These are phyloP conservation scores for Trichomonascaceae sp. DNA, from an alignment of 1,139 yeast species.

Conservation along the genomic window DNA sequence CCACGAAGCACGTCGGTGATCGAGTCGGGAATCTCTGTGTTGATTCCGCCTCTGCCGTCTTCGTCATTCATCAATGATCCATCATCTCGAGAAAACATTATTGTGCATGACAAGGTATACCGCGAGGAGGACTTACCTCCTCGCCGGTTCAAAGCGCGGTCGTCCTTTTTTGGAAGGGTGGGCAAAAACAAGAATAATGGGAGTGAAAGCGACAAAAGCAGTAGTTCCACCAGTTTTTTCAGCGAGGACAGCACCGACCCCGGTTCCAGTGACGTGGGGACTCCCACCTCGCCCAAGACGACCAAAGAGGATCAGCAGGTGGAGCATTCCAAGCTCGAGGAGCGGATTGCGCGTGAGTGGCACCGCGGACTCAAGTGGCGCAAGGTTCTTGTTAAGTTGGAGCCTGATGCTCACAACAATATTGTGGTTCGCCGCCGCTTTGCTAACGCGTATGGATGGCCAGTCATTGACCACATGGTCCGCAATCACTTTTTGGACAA, in stretches of 20 bases:
- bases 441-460: conserved; percentile 96
- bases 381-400: conserved; percentile 71
- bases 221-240: conserved; percentile 1
- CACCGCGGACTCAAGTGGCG: conserved; percentile 83
- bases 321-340: conserved; percentile 44
- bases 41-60: conserved; percentile 83
- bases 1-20: conserved; percentile 67
- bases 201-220: conserved; percentile 9
- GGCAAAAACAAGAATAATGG: background rate
- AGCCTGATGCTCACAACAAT: conserved; percentile 94
- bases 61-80: conserved; percentile 58
- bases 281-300: background rate
- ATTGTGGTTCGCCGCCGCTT: conserved; percentile 80
- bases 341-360: conserved; percentile 77
- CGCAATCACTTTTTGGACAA: conserved; percentile 47
- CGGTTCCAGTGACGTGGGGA: background rate
- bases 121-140: conserved; percentile 52
- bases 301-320: conserved; percentile 16
- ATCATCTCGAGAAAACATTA: conserved; percentile 35
- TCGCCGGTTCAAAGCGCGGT: conserved; percentile 16
- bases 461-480: conserved; percentile 72
- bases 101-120: conserved; percentile 74
- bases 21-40: conserved; percentile 68
- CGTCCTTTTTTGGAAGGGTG: conserved; percentile 2
- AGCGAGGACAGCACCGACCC: background rate